Conservation (phyloP, 164 flowering plant species). For the Annona squamosa region DNA sequence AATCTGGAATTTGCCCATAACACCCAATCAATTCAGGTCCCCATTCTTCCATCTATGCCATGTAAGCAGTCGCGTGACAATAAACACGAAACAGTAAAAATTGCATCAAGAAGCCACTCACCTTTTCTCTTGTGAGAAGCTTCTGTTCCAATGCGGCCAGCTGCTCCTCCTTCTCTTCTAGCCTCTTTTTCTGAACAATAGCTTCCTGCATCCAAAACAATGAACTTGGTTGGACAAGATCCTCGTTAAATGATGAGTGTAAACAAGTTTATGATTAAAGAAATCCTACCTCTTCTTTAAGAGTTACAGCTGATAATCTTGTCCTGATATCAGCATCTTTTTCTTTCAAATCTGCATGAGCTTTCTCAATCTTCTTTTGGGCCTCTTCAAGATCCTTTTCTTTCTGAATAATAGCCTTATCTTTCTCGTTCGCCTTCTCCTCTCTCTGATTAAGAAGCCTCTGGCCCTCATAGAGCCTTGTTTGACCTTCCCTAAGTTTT, state of each 20-base stretch:
- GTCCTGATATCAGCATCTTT: slow-evolving; percentile 49
- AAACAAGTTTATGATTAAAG: not conserved
- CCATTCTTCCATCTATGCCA: not conserved
- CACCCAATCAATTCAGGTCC: not conserved
- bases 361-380: slow-evolving; percentile 36
- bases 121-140: slow-evolving; percentile 66
- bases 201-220: slow-evolving; percentile 47
- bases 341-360: slow-evolving; percentile 29
- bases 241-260: not conserved
- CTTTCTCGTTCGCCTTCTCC: slow-evolving; percentile 57
- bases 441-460: slow-evolving; percentile 55
- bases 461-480: slow-evolving; percentile 48
- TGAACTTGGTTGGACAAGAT: not conserved
- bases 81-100: not conserved
- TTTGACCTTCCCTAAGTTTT: slow-evolving; percentile 64
- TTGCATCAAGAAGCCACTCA: slow-evolving; percentile 24
- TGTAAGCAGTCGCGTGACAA: not conserved
- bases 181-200: slow-evolving; percentile 26
- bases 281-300: slow-evolving; percentile 56
- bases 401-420: slow-evolving; percentile 39
- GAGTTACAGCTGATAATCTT: slow-evolving; percentile 33
- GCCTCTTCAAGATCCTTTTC: slow-evolving; percentile 52
- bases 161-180: slow-evolving; percentile 53
- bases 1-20: not conserved
- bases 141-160: slow-evolving; percentile 48